Evolutionary conservation across 2,329 filamentous ascomycete species (phyloP).

Genomic region (Xenoacremonium recifei): DNA sequence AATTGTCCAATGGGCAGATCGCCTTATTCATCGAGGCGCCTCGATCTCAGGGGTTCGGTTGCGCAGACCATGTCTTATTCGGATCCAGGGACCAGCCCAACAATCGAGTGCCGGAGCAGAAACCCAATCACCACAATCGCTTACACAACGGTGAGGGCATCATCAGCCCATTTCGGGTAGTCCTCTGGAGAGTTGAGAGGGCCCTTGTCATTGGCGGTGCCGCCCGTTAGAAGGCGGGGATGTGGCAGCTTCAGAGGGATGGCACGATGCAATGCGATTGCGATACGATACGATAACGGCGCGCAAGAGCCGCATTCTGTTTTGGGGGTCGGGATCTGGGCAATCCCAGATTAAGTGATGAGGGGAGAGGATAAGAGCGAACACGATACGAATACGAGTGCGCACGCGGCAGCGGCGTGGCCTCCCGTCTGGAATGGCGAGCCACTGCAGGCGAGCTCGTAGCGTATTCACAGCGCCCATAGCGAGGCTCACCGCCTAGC

Average conservation of each 20-base stretch:
- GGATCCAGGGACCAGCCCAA: conserved; percentile 9
- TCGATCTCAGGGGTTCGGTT: conserved; percentile 1
- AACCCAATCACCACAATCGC: conserved; percentile 14
- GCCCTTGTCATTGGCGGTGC: background rate
- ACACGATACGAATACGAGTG: conserved; percentile 23
- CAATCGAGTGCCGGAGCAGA: background rate
- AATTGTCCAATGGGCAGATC: conserved; percentile 23
- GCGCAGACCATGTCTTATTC: conserved; percentile 24
- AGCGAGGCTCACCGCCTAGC: too few relatives aligned
- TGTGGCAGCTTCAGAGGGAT: too few relatives aligned
- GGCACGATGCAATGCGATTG: too few relatives aligned
- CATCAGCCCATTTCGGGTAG: conserved; percentile 21
- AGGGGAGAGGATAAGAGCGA: too few relatives aligned
- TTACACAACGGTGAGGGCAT: conserved; percentile 4
- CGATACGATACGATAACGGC: too few relatives aligned
- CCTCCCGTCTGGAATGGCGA: background rate
- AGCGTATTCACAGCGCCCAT: too few relatives aligned
- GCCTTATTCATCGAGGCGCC: conserved; percentile 29
- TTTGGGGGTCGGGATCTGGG: too few relatives aligned
- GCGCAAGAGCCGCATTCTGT: too few relatives aligned
- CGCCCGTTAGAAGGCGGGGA: too few relatives aligned
- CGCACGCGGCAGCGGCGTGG: conserved; percentile 4
- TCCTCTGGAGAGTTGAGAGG: background rate
- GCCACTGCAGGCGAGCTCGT: background rate
- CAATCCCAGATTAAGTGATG: too few relatives aligned